Base-by-base conservation (phyloP, 2,329 filamentous ascomycete genomes). In the Aspergillus caelatus region DNA sequence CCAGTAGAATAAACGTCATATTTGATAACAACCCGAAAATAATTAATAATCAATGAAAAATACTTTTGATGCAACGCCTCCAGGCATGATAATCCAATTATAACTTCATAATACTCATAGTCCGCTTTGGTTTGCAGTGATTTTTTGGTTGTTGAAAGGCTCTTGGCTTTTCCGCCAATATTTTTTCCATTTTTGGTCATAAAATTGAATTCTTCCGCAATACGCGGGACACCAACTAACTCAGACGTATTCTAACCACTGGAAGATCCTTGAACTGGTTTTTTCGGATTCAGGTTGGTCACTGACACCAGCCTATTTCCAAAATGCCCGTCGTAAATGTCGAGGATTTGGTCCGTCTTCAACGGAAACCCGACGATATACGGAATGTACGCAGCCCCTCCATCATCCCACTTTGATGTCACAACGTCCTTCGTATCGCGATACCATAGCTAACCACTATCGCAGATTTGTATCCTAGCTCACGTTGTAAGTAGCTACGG, bases 261-360 rank as follows among this genome's bases (percentile, higher is more conserved):
- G 36, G 62, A 59, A 56, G 53, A 50, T 60, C 67, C 62, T 61
- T 28, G 63, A 56, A 61, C 52, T 53, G 57, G 52, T 34, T 48
- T 57, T 50, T 54, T 32, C 9, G 26, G 52, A 46, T 57, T 26
- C 54, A 61, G 59, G 62, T 64, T 65, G 64, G 54, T 28, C 57
- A 57, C n/a, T 61, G 66, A 62, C 55, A 52, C 65, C 63, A 67
- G 60, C 58, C 32, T n/a, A 53, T 53, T 56, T 32, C 64, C 79
- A 86, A 74, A 64, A 99, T 99, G 95, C 94, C 95, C 68, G 89
- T 97, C 69, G 93, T 99, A 70, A 91, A 88, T 68, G 89, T 94
- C 67, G 92, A 97, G 71, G 94, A 96, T 84, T 88, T 99, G 75
- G 91, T 95, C 71, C 88, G 89, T 79, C 88, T 99, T 71, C 95